Evolutionary conservation across 2,329 filamentous ascomycete species (phyloP).

Genomic region (Penicillium sp.): DNA sequence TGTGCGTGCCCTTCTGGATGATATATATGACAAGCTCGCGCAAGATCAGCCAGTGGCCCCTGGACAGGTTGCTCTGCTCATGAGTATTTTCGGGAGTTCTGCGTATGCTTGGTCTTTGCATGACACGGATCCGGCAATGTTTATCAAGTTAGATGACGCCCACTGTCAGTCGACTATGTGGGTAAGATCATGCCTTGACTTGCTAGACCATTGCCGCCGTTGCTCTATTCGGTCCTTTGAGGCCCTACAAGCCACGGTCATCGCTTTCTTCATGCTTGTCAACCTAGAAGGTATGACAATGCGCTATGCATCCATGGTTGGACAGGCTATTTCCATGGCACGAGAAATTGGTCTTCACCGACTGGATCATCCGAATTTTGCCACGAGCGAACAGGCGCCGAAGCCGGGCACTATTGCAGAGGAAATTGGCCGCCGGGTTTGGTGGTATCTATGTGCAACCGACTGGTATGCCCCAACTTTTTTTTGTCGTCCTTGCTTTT

Average conservation of each 20-base stretch:
- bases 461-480: constrained; percentile 28
- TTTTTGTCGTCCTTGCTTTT: background rate
- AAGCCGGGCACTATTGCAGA: constrained; percentile 20
- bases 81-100: constrained; percentile 30
- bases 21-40: constrained; percentile 24
- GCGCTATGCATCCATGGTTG: constrained; percentile 29
- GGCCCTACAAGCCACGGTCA: constrained; percentile 34
- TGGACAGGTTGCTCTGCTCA: constrained; percentile 27
- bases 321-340: constrained; percentile 26
- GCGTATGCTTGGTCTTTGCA: constrained; percentile 28
- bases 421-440: constrained; percentile 37
- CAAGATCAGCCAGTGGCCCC: constrained; percentile 19
- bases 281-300: constrained; percentile 35
- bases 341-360: constrained; percentile 16
- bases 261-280: constrained; percentile 29
- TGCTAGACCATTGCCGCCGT: constrained; percentile 28
- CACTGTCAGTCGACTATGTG: constrained; percentile 26
- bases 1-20: constrained; percentile 23
- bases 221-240: constrained; percentile 28
- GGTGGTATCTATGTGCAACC: constrained; percentile 38
- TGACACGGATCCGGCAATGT: constrained; percentile 16
- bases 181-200: constrained; percentile 28
- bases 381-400: background rate
- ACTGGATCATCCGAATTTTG: constrained; percentile 16
- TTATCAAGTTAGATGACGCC: constrained; percentile 22